A percentile compares a stretch with the other conserved stretches of the same genome.
These are phyloP conservation scores for Penicillium brevicompactum DNA, from an alignment of 2,329 filamentous ascomycete genomes.

Conservation along the genomic window DNA sequence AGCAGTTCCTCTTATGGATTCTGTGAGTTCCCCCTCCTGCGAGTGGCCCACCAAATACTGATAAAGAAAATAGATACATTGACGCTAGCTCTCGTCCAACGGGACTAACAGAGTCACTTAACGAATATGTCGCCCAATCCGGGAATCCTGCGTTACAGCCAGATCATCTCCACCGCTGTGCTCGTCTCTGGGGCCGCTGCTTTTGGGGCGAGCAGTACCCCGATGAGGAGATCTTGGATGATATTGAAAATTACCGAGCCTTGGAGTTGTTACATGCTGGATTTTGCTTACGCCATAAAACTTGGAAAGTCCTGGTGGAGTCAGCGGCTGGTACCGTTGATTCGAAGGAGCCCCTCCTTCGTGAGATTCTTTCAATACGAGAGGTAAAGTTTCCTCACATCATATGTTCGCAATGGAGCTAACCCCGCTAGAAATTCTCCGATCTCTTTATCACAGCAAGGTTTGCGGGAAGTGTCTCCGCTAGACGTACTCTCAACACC, in stretches of 20 bases:
- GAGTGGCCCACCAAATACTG: background rate
- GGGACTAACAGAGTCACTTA: slow-evolving; percentile 33
- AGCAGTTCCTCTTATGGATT: slow-evolving; percentile 40
- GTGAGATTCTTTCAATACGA: slow-evolving; percentile 28
- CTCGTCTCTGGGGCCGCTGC: slow-evolving; percentile 39
- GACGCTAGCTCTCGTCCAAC: slow-evolving; percentile 32
- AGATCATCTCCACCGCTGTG: slow-evolving; percentile 36
- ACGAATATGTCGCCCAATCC: slow-evolving; percentile 36
- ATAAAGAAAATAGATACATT: slow-evolving; percentile 27
- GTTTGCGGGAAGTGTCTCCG: slow-evolving; percentile 30
- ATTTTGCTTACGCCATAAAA: slow-evolving; percentile 32
- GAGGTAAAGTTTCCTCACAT: slow-evolving; percentile 21
- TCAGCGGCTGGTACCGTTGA: slow-evolving; percentile 15
- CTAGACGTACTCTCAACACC: slow-evolving; percentile 37
- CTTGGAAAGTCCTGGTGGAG: slow-evolving; percentile 32
- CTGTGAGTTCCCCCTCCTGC: slow-evolving; percentile 25
- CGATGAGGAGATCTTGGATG: slow-evolving; percentile 39
- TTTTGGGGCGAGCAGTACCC: slow-evolving; percentile 42
- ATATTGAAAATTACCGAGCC: slow-evolving; percentile 41
- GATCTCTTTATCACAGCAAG: slow-evolving; percentile 40
- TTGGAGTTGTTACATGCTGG: slow-evolving; percentile 35
- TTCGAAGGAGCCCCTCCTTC: slow-evolving; percentile 23
- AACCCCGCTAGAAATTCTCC: slow-evolving; percentile 33
- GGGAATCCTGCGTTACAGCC: slow-evolving; percentile 35
- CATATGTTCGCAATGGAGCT: background rate